Base-by-base conservation (phyloP, 2,329 filamentous ascomycete genomes). In the Talaromyces sp. region DNA sequence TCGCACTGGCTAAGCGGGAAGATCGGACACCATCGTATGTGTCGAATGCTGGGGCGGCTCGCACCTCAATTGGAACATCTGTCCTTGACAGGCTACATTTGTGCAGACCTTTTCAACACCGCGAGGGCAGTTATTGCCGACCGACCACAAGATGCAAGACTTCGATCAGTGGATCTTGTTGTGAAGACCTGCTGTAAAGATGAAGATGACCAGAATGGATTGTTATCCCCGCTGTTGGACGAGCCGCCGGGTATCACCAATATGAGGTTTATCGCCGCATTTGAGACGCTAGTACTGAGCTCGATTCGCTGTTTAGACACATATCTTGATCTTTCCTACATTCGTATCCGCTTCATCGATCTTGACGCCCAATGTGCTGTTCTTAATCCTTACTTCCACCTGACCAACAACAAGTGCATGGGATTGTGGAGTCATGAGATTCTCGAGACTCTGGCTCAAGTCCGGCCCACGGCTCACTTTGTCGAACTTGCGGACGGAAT, bases 311-410 rank as follows among this genome's bases (percentile, higher is more conserved):
- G 85, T 2, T 72, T 91, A 46, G 79, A 80, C 13, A 78, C 77
- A 31, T 79, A 89, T 50, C 79, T 80, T 54, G 74, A 77, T n/a
- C 72, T 91, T 33, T 75, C 84, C 45, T 84, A 84, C 69, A 70
- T 91, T 62, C 80, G 87, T 58, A 89, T 91, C 65, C 84, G 88
- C 56, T 91, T 89, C 65, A 85, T 91, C 55, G 88, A 91, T 70
- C 77, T 91, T 5, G 88, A 91, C 67, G 89, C 87, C 2, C 83
- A 85, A 2, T 79, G 87, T 13, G 87, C 87, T 3, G 82, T 85
- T 1, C 74, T 90, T 4, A 90, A 91, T 64, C 88, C 88, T 0
- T 89, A 86, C 66, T 91, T 90, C 68, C 75, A 87, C 57, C 73
- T 90, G 41, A 75, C 80, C 35, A 77, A 84, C 48, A 81, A 81